Percentiles rank a stretch among this genome's conserved stretches.
Conservation (phyloP, 2,329 filamentous ascomycete species). For the Trichoderma atrobrunneum region DNA sequence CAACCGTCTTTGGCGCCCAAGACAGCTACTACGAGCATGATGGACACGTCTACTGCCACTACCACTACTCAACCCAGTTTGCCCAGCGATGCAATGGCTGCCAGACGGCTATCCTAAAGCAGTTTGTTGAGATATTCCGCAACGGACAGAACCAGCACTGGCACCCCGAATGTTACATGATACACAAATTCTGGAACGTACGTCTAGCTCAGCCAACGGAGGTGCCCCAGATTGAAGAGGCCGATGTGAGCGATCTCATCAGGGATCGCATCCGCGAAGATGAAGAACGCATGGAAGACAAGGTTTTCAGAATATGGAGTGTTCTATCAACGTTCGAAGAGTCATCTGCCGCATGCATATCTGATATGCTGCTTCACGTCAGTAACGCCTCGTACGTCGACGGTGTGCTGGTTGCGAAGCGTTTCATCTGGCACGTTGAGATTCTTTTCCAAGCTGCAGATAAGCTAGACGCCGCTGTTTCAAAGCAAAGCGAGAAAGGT, state of each 20-base stretch:
- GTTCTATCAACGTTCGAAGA: conserved; percentile 96
- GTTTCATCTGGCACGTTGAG: conserved; percentile 95
- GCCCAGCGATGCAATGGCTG: conserved; percentile 96
- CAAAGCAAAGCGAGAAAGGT: conserved; percentile 71
- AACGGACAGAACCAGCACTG: conserved; percentile 98
- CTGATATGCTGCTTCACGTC: conserved; percentile 97
- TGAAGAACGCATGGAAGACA: conserved; percentile 95
- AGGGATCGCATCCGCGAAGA: conserved; percentile 75
- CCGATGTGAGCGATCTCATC: conserved; percentile 53
- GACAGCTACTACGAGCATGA: conserved; percentile 99
- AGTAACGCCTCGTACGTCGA: conserved; percentile 97
- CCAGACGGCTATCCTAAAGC: conserved; percentile 94
- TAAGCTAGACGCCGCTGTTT: conserved; percentile 72
- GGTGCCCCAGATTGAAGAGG: conserved; percentile 41
- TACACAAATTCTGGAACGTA: conserved; percentile 99
- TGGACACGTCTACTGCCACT: conserved; percentile 94
- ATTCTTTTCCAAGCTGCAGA: conserved; percentile 88
- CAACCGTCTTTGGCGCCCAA: conserved; percentile 95
- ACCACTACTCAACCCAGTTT: conserved; percentile 97
- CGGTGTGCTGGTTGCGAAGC: conserved; percentile 89
- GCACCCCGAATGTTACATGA: conserved; percentile 99
- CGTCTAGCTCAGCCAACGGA: conserved; percentile 67
- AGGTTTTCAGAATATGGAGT: conserved; percentile 98
- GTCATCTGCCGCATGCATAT: conserved; percentile 95
- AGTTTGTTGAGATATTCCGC: conserved; percentile 97